Conservation (phyloP, 2,329 filamentous ascomycete genomes). For the Alternaria sp. region DNA sequence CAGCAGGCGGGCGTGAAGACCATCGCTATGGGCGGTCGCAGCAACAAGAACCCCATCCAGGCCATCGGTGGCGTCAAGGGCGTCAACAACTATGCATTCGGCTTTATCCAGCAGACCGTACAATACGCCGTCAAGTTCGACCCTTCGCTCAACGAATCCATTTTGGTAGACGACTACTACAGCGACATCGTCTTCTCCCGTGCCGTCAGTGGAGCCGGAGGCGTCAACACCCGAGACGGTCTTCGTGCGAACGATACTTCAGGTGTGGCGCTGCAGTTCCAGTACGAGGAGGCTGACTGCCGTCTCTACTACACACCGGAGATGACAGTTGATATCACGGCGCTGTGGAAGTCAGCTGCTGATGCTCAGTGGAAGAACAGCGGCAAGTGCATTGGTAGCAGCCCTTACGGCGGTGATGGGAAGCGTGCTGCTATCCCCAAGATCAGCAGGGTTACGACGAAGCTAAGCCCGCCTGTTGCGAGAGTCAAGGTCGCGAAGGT, state of each 20-base stretch:
- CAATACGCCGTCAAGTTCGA: constrained; percentile 32
- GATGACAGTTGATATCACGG: constrained; percentile 52
- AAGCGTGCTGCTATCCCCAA: constrained; percentile 25
- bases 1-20: constrained; percentile 63
- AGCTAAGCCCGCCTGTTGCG: constrained; percentile 27
- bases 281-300: constrained; percentile 53
- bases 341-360: constrained; percentile 51
- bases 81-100: constrained; percentile 49
- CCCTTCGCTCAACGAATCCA: constrained; percentile 36
- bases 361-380: constrained; percentile 47
- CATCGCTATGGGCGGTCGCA: constrained; percentile 62
- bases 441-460: constrained; percentile 32
- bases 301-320: constrained; percentile 53
- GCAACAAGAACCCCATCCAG: constrained; percentile 60
- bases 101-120: constrained; percentile 43
- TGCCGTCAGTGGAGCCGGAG: constrained; percentile 21
- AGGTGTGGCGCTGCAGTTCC: constrained; percentile 49
- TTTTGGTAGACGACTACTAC: constrained; percentile 37
- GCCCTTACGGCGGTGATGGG: constrained; percentile 23
- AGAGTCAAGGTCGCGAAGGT: constrained; percentile 26
- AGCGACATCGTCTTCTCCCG: constrained; percentile 40
- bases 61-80: constrained; percentile 65
- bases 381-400: constrained; percentile 43
- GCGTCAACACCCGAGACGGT: constrained; percentile 50
- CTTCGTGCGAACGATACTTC: constrained; percentile 42